Conservation (phyloP, 306 rosid species). For the Fagus crenata region DNA sequence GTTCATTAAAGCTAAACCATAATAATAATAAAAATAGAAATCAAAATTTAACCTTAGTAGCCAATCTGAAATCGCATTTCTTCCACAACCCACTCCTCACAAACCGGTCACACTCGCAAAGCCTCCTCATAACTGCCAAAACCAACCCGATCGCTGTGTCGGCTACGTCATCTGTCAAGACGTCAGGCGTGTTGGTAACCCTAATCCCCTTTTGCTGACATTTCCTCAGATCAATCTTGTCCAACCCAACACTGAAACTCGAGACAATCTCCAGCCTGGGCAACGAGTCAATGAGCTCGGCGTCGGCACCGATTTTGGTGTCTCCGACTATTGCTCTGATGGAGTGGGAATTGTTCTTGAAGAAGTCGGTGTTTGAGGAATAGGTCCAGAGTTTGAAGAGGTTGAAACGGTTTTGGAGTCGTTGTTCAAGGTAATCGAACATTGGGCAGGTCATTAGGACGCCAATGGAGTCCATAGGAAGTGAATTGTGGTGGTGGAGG, state of each 20-base stretch:
- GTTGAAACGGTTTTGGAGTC: slow-evolving; percentile 53
- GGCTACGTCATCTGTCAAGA: slow-evolving; percentile 74
- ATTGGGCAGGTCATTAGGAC: slow-evolving; percentile 52
- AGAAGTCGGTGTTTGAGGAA: slow-evolving; percentile 30
- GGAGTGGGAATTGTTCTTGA: slow-evolving; percentile 28
- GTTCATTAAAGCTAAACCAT: neutral
- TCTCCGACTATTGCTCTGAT: slow-evolving; percentile 47
- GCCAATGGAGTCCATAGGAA: slow-evolving; percentile 41
- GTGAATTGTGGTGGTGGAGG: neutral
- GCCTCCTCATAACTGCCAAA: slow-evolving; percentile 44
- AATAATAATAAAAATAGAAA: neutral
- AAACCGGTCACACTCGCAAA: slow-evolving; percentile 45
- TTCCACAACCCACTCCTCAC: slow-evolving; percentile 45
- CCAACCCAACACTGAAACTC: slow-evolving; percentile 65
- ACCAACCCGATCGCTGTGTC: slow-evolving; percentile 58
- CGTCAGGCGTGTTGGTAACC: slow-evolving; percentile 73
- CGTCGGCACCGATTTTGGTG: slow-evolving; percentile 49
- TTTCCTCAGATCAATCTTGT: slow-evolving; percentile 52
- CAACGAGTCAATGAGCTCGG: slow-evolving; percentile 43
- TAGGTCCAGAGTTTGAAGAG: slow-evolving; percentile 54
- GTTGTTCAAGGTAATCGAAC: slow-evolving; percentile 39
- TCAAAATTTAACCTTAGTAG: slow-evolving; percentile 44
- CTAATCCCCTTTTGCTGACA: slow-evolving; percentile 48
- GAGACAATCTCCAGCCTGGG: slow-evolving; percentile 60
- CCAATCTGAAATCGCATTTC: slow-evolving; percentile 25